Base-by-base conservation (phyloP, 2,329 filamentous ascomycete species). In the Aspergillus brunneoviolaceus region DNA sequence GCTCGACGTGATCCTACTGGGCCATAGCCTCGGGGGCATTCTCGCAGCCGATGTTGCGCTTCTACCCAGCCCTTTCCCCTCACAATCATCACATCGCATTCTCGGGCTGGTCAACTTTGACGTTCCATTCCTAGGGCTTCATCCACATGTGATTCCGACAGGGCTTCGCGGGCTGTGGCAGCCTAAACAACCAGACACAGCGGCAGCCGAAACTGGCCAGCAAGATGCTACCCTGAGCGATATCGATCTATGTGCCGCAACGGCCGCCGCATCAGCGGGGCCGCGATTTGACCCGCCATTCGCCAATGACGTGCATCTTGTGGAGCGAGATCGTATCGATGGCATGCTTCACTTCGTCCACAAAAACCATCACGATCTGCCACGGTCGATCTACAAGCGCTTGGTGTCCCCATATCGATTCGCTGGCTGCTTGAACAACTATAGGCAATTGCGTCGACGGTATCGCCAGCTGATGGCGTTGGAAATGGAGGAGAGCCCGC, bases 1-100 rank as follows among this genome's bases (percentile, higher is more conserved):
- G 21, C 92, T 91, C 1, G 93, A 97, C 78, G 82, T 96, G 2
- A 82, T 97, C 21, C 81, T 97, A 3, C 80, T 96, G 2, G 92
- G 93, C 0, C 93, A 96, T 74, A 96, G 91, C 48, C 94, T 97
- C 87, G 93, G 93, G 16, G 93, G 93, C 1, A 81, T 97, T 25
- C 76, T 97, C 27, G 86, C 89, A 27, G 91, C 90, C 1, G 93
- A 97, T 68, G 85, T 96, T 27, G 87, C 86, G 2, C 79, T 96
- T 49, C 83, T 89, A 14, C 25, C 49, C 7, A 33, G 21, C 33
- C 21, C 33, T 14, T 35, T 39, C n/a, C 19, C 12, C 25, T 16
- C 31, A 54, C 23, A 6, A 49, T 5, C 7, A 2, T 5, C 45
- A 5, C 3, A 25, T 10, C 85, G 87, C 10, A 89, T 96, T 47